Percentiles rank a stretch among this genome's conserved stretches.
phyloP scores from a whole-genome alignment of 495 filamentous ascomycete genomes.

The Clohesyomyces aquaticus region DNA sequence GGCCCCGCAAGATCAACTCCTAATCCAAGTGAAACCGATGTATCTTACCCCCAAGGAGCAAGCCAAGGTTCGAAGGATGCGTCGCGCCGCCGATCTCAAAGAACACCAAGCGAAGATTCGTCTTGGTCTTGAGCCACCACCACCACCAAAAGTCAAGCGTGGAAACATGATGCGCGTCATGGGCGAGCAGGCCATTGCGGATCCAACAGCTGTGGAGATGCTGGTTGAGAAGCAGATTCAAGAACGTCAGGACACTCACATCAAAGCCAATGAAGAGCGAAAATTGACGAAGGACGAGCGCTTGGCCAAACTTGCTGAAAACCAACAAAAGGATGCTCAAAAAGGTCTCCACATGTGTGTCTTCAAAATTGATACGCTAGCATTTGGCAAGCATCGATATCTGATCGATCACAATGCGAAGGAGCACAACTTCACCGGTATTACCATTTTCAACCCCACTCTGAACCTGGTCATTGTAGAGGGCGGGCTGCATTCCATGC shows the following conservation, averaged over 20 bases:
- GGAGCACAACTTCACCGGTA: conserved; percentile 79
- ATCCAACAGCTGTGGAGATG: conserved; percentile 95
- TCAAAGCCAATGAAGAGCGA: conserved; percentile 78
- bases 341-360: conserved; percentile 83
- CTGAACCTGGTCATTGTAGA: conserved; percentile 91
- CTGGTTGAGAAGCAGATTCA: conserved; percentile 88
- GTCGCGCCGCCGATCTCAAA: conserved; percentile 87
- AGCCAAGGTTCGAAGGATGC: conserved; percentile 85
- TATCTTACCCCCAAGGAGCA: conserved; percentile 89
- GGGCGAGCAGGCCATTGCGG: conserved; percentile 96
- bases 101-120: conserved; percentile 95
- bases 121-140: conserved; percentile 83
- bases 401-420: conserved; percentile 91
- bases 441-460: conserved; percentile 85
- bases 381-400: conserved; percentile 89
- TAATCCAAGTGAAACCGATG: conserved; percentile 83
- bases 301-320: conserved; percentile 77
- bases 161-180: conserved; percentile 95
- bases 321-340: conserved; percentile 86
- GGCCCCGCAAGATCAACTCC: conserved; percentile 83
- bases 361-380: conserved; percentile 84
- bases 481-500: conserved; percentile 78
- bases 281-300: conserved; percentile 90
- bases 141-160: conserved; percentile 93
- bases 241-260: conserved; percentile 77